A percentile compares a stretch with the other conserved stretches of the same genome.
phyloP scores from a whole-genome alignment of 306 rosid genomes.

The Ochetophila trinervis region DNA sequence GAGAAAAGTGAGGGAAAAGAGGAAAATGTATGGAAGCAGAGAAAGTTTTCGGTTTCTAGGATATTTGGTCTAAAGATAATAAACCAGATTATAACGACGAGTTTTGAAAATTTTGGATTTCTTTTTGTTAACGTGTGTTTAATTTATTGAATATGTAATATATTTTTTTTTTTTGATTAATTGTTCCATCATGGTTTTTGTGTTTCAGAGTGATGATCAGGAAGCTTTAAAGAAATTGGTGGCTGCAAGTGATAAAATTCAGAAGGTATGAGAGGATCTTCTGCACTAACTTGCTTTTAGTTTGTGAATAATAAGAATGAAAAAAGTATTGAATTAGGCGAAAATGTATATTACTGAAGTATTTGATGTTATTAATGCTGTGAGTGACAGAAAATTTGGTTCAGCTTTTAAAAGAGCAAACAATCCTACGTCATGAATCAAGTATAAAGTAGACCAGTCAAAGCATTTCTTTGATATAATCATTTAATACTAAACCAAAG shows the following conservation, averaged over 20 bases:
- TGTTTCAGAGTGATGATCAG: constrained; percentile 57
- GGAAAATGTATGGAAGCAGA: no score
- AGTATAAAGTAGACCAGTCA: no score
- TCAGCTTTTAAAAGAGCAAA: neutral
- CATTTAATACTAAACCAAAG: no score
- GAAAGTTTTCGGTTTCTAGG: no score
- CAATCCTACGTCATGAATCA: no score
- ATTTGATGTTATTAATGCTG: no score
- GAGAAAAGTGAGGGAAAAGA: neutral
- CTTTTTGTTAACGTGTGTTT: neutral
- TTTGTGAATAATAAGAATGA: neutral
- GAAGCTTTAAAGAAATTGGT: constrained; percentile 58
- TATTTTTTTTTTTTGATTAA: neutral
- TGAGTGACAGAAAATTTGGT: neutral
- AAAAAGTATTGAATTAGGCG: neutral
- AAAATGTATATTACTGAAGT: neutral
- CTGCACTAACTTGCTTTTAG: neutral
- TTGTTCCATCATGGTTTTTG: neutral
- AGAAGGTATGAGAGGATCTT: constrained; percentile 9
- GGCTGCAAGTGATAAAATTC: constrained; percentile 28
- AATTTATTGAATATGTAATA: neutral
- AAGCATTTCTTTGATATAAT: no score
- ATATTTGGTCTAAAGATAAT: no score
- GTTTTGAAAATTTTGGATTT: neutral
- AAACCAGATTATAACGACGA: no score